These are phyloP conservation scores for Populus alba DNA, from an alignment of 345 rosid genomes.

Conservation along the genomic window DNA sequence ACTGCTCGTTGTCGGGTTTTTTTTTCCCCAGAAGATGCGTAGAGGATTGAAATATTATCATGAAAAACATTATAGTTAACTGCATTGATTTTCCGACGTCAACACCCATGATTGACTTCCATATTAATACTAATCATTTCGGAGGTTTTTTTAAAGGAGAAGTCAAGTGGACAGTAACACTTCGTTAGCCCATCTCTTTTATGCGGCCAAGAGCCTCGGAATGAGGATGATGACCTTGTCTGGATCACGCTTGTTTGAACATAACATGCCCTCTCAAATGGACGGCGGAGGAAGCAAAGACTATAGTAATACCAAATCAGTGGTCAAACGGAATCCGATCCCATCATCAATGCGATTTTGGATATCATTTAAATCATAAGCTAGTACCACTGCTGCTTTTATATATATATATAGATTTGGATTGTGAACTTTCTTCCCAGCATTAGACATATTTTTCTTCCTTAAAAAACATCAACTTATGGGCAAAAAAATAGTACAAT, in stretches of 20 bases:
- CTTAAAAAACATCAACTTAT: too few species aligned
- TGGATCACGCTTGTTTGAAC: neutral
- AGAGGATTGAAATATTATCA: too few species aligned
- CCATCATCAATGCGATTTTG: neutral
- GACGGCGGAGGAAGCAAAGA: neutral
- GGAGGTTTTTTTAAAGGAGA: neutral
- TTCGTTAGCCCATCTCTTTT: neutral
- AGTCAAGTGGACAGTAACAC: neutral
- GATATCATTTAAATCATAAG: neutral
- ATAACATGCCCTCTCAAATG: neutral
- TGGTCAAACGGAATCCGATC: constrained; percentile 9
- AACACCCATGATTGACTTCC: neutral
- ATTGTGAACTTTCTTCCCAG: neutral
- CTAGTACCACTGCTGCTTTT: neutral
- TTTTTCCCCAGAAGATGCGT: too few species aligned
- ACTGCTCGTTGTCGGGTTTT: too few species aligned
- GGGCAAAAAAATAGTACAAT: too few species aligned
- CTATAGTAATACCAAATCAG: neutral
- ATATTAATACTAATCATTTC: neutral
- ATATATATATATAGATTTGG: neutral
- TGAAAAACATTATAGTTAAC: too few species aligned
- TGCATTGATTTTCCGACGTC: too few species aligned
- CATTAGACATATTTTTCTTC: too few species aligned
- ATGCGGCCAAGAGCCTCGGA: neutral
- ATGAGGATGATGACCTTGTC: neutral